phyloP scores from a whole-genome alignment of 2,329 filamentous ascomycete species.

The Talaromyces sp. region DNA sequence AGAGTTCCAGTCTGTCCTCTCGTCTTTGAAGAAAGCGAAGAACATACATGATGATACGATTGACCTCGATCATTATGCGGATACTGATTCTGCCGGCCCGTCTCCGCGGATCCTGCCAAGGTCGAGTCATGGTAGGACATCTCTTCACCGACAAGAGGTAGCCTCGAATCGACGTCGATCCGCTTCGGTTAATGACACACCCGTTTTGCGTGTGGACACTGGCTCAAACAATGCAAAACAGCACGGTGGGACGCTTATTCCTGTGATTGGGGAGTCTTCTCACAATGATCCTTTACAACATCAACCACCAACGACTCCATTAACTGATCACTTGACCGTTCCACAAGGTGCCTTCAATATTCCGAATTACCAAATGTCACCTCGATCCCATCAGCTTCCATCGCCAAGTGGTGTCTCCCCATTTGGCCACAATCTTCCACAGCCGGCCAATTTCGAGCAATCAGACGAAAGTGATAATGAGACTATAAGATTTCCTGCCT shows the following conservation, averaged over 20 bases:
- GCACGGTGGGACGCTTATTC: neutral
- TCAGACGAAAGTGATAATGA: conserved; percentile 22
- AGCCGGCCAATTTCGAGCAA: conserved; percentile 18
- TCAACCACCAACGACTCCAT: conserved; percentile 28
- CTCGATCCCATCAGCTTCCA: conserved; percentile 22
- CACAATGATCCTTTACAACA: neutral
- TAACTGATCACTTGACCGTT: conserved; percentile 46
- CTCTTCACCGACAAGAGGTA: neutral
- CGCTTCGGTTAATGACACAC: conserved; percentile 57
- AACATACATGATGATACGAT: conserved; percentile 72
- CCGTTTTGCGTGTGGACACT: conserved; percentile 27
- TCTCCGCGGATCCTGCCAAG: conserved; percentile 25
- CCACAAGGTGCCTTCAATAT: conserved; percentile 41
- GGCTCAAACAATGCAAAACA: conserved; percentile 15
- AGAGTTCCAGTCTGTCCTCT: conserved; percentile 87
- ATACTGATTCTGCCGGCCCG: conserved; percentile 18
- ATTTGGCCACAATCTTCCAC: conserved; percentile 21
- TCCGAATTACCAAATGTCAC: conserved; percentile 36
- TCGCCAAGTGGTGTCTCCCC: conserved; percentile 33
- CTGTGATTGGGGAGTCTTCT: neutral
- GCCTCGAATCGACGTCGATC: conserved; percentile 42
- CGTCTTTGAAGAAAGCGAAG: conserved; percentile 79
- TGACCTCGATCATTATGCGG: conserved; percentile 63
- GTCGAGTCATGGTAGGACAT: neutral
- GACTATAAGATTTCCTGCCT: conserved; percentile 65